Evolutionary conservation across 768 basidiomycete genomes (phyloP).

Genomic region (Boletus coccyginus): DNA sequence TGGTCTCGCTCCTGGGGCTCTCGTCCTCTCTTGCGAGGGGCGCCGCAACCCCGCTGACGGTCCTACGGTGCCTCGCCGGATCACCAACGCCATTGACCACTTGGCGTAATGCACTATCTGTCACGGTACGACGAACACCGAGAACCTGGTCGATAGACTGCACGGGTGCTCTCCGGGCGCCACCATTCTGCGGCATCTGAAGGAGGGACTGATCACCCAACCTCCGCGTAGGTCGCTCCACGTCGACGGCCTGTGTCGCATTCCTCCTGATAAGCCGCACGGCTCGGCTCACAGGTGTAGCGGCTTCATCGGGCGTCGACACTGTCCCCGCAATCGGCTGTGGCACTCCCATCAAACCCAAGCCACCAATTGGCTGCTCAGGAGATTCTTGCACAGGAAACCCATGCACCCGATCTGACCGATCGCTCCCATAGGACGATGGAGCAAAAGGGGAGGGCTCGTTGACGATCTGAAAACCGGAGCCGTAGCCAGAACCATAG

Average conservation of each 20-base stretch:
- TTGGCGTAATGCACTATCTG: conserved; percentile 10
- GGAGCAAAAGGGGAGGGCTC: conserved; percentile 15
- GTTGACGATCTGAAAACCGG: conserved; percentile 24
- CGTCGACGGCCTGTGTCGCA: conserved; percentile 18
- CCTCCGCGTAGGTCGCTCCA: conserved; percentile 19
- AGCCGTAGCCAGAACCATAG: conserved; percentile 35
- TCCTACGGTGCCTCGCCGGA: conserved; percentile 3
- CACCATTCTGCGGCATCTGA: conserved; percentile 14
- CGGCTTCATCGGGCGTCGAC: conserved; percentile 27
- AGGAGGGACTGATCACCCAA: conserved; percentile 11
- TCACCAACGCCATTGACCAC: conserved; percentile 10
- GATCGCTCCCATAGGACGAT: conserved; percentile 19
- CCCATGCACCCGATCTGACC: conserved; percentile 14
- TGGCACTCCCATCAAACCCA: conserved; percentile 30
- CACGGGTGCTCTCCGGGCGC: conserved; percentile 14
- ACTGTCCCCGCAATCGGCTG: conserved; percentile 23
- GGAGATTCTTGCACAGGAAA: conserved; percentile 33
- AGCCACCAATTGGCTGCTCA: conserved; percentile 19
- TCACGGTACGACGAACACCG: conserved; percentile 21
- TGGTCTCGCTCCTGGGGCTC: conserved; percentile 34
- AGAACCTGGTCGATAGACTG: conserved; percentile 15
- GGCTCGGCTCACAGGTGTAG: conserved; percentile 23
- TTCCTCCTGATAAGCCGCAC: conserved; percentile 24
- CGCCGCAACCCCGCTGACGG: conserved; percentile 6
- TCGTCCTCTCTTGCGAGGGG: conserved; percentile 20